These are phyloP conservation scores for Tricholoma hemisulphureum DNA, from an alignment of 768 basidiomycete species.

Conservation along the genomic window DNA sequence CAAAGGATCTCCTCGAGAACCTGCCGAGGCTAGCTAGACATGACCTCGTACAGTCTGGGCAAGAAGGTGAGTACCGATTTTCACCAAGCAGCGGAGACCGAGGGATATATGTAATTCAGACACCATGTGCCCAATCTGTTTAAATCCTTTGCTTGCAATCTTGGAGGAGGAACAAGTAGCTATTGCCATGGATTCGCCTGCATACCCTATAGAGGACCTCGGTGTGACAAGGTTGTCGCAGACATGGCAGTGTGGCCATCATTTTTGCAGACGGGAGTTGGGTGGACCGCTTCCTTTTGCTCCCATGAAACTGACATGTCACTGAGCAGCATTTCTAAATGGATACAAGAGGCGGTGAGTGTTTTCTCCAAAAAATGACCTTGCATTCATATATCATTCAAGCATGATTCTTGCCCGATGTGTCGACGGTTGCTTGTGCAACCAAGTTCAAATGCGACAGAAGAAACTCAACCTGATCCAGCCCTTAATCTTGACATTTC, in stretches of 20 bases:
- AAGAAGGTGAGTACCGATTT: constrained; percentile 38
- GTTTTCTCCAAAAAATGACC: not conserved
- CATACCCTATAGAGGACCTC: constrained; percentile 62
- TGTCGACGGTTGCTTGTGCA: constrained; percentile 53
- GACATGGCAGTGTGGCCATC: constrained; percentile 57
- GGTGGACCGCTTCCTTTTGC: constrained; percentile 15
- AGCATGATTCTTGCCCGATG: constrained; percentile 67
- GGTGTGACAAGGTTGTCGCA: constrained; percentile 65
- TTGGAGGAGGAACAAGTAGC: constrained; percentile 76
- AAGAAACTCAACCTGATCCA: constrained; percentile 9
- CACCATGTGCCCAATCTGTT: constrained; percentile 72
- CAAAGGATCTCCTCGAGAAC: constrained; percentile 38
- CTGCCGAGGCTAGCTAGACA: constrained; percentile 54
- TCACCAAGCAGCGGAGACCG: not conserved
- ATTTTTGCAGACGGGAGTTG: constrained; percentile 84
- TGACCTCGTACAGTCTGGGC: constrained; percentile 45
- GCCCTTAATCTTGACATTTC: constrained; percentile 4
- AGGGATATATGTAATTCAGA: constrained; percentile 39
- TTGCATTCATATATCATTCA: not conserved
- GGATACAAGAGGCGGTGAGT: constrained; percentile 60
- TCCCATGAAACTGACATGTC: constrained; percentile 7
- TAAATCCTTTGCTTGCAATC: constrained; percentile 63
- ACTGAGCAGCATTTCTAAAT: constrained; percentile 54
- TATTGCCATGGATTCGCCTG: constrained; percentile 74
- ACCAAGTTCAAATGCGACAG: constrained; percentile 3